phyloP scores from a whole-genome alignment of 768 basidiomycete species.

The Tulasnella sp. region DNA sequence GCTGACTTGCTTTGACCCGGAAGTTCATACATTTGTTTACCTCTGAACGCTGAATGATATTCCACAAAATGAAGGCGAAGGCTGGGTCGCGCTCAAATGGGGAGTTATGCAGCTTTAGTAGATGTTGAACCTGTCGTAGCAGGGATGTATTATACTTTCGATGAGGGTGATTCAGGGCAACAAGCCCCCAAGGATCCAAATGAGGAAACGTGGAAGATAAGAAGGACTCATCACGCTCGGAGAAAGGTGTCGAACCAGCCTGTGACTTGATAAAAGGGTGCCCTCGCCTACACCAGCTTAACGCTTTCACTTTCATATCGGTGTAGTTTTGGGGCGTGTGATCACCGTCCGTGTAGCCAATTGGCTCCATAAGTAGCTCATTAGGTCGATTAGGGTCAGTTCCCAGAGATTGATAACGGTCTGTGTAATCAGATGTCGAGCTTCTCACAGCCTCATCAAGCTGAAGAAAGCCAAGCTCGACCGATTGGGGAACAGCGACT shows the following conservation, averaged over 20 bases:
- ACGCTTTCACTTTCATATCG: neutral
- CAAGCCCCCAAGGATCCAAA: conserved; percentile 5
- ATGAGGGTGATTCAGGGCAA: neutral
- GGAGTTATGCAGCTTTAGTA: neutral
- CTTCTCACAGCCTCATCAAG: neutral
- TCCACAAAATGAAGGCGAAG: conserved; percentile 1
- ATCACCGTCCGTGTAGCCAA: neutral
- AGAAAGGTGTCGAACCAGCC: neutral
- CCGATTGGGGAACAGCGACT: neutral
- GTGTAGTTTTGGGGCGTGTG: neutral
- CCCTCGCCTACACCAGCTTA: neutral
- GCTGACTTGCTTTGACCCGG: neutral
- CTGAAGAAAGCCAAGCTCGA: neutral
- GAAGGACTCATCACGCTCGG: neutral
- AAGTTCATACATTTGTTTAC: neutral
- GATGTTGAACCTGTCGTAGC: neutral
- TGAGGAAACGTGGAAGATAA: neutral
- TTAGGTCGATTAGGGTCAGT: neutral
- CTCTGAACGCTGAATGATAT: neutral
- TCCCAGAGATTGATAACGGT: neutral
- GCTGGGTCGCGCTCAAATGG: neutral
- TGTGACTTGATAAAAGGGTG: neutral
- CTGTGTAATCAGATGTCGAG: neutral
- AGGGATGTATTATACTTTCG: neutral
- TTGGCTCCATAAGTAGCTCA: neutral